Conservation (phyloP, 2,329 filamentous ascomycete genomes). For the Diaporthe australafricana region DNA sequence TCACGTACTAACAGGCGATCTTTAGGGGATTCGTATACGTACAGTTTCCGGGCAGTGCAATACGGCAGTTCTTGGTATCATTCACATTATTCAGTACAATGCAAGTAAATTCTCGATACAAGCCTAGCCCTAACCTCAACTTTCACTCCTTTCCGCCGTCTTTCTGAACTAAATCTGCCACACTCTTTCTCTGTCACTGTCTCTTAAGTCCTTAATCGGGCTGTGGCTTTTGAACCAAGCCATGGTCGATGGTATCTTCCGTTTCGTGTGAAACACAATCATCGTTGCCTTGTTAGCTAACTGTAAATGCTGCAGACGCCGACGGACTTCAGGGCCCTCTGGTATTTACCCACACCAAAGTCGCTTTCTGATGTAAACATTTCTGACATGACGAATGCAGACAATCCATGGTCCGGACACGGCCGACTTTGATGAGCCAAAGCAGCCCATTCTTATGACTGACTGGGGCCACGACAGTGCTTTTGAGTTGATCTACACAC, state of each 20-base stretch:
- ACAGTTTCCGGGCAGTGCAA: conserved; percentile 67
- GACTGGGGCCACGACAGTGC: conserved; percentile 37
- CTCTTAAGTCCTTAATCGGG: background rate
- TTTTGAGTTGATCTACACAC: conserved; percentile 21
- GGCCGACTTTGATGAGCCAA: conserved; percentile 36
- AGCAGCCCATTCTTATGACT: conserved; percentile 36
- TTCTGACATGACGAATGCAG: conserved; percentile 8
- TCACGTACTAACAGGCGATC: background rate
- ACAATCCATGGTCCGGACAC: conserved; percentile 39
- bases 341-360: conserved; percentile 48
- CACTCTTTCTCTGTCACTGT: background rate
- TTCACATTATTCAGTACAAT: conserved; percentile 65
- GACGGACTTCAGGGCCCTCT: conserved; percentile 74
- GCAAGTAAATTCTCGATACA: background rate
- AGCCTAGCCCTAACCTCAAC: too few relatives aligned
- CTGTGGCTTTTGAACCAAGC: background rate
- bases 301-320: conserved; percentile 51
- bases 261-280: background rate
- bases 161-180: background rate
- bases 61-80: conserved; percentile 49
- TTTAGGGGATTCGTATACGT: conserved; percentile 62
- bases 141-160: background rate
- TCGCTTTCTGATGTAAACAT: background rate
- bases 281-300: background rate
- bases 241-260: background rate